Percentiles rank a stretch among this genome's conserved stretches.
Evolutionary conservation across 164 flowering plant species (phyloP).

Genomic region (Dillenia suffruticosa): DNA sequence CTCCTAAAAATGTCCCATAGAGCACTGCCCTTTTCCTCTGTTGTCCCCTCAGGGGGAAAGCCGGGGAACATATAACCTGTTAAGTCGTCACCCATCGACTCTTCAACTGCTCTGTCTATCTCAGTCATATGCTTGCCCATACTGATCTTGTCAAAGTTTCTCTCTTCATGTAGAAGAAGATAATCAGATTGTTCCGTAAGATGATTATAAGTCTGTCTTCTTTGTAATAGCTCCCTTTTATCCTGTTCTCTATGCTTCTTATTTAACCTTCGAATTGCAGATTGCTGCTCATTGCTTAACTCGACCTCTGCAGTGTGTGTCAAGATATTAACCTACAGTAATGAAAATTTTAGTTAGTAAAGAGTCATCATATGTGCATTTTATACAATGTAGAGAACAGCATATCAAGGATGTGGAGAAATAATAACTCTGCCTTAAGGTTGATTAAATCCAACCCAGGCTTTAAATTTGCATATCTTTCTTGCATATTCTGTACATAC

Average conservation of each 20-base stretch:
- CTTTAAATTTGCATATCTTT: no score
- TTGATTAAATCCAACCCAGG: no score
- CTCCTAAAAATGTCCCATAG: constrained; percentile 79
- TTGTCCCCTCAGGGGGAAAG: constrained; percentile 3
- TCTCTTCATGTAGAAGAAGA: no score
- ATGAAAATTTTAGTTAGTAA: background rate
- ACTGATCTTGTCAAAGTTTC: no score
- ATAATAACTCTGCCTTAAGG: no score
- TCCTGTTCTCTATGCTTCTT: constrained; percentile 56
- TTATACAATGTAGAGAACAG: background rate
- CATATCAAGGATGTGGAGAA: no score
- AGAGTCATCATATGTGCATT: background rate
- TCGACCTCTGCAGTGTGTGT: constrained; percentile 63
- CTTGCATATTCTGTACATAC: no score
- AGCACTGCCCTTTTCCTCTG: constrained; percentile 39
- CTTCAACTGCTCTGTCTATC: background rate
- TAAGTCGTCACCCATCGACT: background rate
- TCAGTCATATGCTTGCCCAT: background rate
- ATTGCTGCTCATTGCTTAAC: constrained; percentile 33
- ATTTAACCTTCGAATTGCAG: constrained; percentile 37
- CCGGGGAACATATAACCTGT: constrained; percentile 10
- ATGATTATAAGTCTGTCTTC: background rate
- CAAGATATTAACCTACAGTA: constrained; percentile 71
- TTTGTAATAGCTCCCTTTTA: constrained; percentile 27
- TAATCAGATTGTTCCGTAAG: no score